Evolutionary conservation across 83 land plant species (phyloP), one percentile per base, ranked within the genome.

Genomic region (Isoetes engelmannii): DNA sequence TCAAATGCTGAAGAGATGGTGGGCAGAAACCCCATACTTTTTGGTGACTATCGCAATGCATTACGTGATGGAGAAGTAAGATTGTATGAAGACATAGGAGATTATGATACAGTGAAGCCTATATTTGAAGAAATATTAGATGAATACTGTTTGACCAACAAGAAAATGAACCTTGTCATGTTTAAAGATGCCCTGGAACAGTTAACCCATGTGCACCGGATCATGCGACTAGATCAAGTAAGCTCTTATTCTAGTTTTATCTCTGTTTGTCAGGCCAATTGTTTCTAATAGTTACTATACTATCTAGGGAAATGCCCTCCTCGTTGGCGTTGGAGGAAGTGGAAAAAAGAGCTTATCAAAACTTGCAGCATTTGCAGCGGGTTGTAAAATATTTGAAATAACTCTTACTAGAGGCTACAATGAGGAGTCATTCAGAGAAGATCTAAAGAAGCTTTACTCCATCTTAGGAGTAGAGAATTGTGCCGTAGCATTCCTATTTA

Each of bases 301-400:
- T 6, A 4, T 54, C 4, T 50, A 78, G 81, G 81, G 81, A 54
- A 78, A 78, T 55, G 81, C 81, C 5, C 53, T 78, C 0, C 61
- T 78, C 13, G 81, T 78, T 18, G 81, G 81, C 68, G 81, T 78
- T 55, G 81, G 81, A 60, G 81, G 81, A 15, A 78, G 81, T 69
- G 81, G 81, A 10, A 78, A 78, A 18, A 78, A 78, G 42, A 78
- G 81, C 48, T 54, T 78, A 43, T 78, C 81, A 7, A 74, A 69
- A 61, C 72, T 78, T 0, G 76, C 72, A 48, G 77, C 81, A 45
- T 78, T 78, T 74, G 62, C 64, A 15, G 72, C 81, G 0, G 81
- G 81, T 48, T 74, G 81, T 47, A 46, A 43, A 0, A 54, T 78
- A 6, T 78, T 78, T 69, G 73, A 78, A 67, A 78, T 78, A 62